A percentile compares a stretch with the other conserved stretches of the same genome.
These are phyloP conservation scores for Curvularia hawaiiensis DNA, from an alignment of 2,329 filamentous ascomycete species.

Conservation along the genomic window DNA sequence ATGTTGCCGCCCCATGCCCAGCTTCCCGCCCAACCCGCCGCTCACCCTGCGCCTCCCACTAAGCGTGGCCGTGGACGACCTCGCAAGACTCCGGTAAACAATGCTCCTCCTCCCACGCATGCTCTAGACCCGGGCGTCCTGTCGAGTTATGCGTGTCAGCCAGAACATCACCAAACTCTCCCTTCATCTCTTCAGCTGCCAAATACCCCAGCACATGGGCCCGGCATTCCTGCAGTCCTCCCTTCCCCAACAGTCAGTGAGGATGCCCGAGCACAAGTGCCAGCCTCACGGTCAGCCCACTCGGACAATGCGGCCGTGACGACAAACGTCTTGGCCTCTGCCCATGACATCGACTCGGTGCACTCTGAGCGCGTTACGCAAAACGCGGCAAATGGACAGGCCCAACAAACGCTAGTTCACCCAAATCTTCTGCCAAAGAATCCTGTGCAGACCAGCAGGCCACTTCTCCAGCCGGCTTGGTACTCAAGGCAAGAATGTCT, in stretches of 20 bases:
- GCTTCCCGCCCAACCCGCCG: not conserved
- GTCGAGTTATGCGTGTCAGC: conserved; percentile 6
- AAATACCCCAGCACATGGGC: conserved; percentile 27
- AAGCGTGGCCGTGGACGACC: conserved; percentile 19
- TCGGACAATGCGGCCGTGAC: not conserved
- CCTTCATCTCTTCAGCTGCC: conserved; percentile 44
- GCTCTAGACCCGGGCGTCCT: not conserved
- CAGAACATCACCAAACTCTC: conserved; percentile 27
- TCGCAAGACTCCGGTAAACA: conserved; percentile 10
- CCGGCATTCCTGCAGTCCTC: conserved; percentile 49
- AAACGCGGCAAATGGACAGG: not conserved
- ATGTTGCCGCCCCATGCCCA: conserved; percentile 2
- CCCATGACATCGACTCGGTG: not conserved
- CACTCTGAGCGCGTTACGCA: not conserved
- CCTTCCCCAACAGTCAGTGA: conserved; percentile 69
- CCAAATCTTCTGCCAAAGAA: conserved; percentile 7
- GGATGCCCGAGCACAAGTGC: conserved; percentile 43
- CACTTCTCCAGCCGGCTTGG: conserved; percentile 16
- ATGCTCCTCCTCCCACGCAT: not conserved
- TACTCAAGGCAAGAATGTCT: conserved; percentile 22
- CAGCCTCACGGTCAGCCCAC: not conserved
- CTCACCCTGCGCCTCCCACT: conserved; percentile 6
- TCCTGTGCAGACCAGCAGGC: conserved; percentile 10
- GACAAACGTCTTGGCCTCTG: not conserved
- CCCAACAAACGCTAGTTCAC: conserved; percentile 2